Percentiles rank a stretch among this genome's conserved stretches.
phyloP scores from a whole-genome alignment of 441 rosid genomes.

The Syzygium malaccense region DNA sequence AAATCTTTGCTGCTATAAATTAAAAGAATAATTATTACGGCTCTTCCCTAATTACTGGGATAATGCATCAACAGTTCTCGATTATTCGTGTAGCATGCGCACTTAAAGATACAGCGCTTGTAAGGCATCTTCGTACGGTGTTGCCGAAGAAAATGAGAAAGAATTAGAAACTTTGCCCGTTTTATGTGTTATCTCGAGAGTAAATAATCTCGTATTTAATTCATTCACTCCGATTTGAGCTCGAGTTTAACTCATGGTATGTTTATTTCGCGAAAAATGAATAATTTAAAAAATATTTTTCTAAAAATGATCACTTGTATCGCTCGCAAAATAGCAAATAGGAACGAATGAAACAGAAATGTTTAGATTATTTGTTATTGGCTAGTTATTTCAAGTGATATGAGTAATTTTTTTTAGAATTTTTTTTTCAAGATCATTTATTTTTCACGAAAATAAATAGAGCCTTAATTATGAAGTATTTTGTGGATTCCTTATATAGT shows the following conservation, averaged over 20 bases:
- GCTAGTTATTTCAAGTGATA: background rate
- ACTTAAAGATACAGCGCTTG: background rate
- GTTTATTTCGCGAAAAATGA: fast-evolving
- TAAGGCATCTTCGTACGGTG: background rate
- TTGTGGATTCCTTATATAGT: background rate
- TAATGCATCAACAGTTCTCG: background rate
- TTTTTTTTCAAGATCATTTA: background rate
- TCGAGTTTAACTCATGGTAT: fast-evolving
- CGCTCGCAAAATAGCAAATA: background rate
- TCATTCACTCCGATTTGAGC: background rate
- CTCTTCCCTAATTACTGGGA: background rate
- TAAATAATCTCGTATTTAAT: background rate
- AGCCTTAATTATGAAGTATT: background rate
- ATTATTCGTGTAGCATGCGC: background rate
- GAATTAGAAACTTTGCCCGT: background rate
- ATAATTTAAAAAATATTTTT: fast-evolving
- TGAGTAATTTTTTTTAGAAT: background rate
- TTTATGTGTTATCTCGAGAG: background rate
- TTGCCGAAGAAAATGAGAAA: background rate
- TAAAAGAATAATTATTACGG: background rate
- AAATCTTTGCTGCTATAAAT: background rate
- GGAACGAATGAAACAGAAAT: background rate
- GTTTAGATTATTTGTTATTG: background rate
- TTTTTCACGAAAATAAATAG: background rate
- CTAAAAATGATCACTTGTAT: fast-evolving